phyloP scores from a whole-genome alignment of 108 stramenopile species.

The Thalassiosira profunda region DNA sequence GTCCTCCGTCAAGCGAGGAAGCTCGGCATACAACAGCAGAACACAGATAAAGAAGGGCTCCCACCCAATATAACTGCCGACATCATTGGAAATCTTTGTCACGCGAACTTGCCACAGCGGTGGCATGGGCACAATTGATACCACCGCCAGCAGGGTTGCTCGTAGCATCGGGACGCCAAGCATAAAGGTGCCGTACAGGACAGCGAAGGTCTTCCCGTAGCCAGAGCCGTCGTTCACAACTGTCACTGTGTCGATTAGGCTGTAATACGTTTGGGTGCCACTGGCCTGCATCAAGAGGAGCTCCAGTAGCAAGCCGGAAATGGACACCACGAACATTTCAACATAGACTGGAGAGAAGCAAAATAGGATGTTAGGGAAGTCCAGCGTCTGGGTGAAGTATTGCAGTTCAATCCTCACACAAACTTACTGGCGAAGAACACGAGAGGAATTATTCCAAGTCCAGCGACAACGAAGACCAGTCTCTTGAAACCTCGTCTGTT shows the following conservation, averaged over 20 bases:
- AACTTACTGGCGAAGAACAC: background rate
- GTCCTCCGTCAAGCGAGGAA: conserved; percentile 1
- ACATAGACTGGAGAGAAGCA: too few species aligned
- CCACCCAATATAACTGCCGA: conserved; percentile 13
- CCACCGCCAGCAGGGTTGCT: background rate
- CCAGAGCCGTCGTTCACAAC: conserved; percentile 66
- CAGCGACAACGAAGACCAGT: background rate
- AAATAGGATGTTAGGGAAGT: conserved; percentile 1
- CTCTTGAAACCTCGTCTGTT: too few species aligned
- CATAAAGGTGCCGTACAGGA: conserved; percentile 91
- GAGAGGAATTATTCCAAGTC: background rate
- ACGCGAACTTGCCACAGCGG: conserved; percentile 7
- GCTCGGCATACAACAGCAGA: background rate
- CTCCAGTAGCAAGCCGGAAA: background rate
- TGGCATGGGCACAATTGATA: conserved; percentile 20
- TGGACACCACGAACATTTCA: conserved; percentile 11
- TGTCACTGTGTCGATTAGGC: conserved; percentile 3
- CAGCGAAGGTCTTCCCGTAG: conserved; percentile 82
- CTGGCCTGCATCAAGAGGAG: background rate
- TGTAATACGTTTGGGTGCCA: conserved; percentile 2
- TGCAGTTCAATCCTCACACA: too few species aligned
- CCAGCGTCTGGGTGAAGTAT: too few species aligned
- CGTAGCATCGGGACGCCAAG: conserved; percentile 19
- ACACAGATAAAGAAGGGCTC: conserved; percentile 26
- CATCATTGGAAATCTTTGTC: background rate